These are phyloP conservation scores for Salvia splendens DNA, from an alignment of 257 asterid species.

Conservation along the genomic window DNA sequence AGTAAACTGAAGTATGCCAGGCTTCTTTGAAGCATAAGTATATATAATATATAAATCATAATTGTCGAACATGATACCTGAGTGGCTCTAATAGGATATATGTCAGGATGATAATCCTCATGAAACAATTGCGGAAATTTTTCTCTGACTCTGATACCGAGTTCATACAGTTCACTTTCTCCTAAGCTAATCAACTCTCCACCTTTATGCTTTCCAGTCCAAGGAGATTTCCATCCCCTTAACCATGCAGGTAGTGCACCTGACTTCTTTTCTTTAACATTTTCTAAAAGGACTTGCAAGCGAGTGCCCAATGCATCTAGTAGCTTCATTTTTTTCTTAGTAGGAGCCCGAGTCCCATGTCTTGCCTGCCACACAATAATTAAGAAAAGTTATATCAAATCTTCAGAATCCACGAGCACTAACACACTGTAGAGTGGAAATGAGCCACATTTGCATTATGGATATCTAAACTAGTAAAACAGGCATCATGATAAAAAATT, in stretches of 20 bases:
- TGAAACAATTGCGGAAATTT: constrained; percentile 64
- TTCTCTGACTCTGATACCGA: constrained; percentile 77
- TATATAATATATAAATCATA: constrained; percentile 7
- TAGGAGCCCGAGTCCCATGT: constrained; percentile 98
- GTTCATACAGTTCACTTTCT: constrained; percentile 80
- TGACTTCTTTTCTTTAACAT: constrained; percentile 50
- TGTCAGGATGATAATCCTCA: constrained; percentile 84
- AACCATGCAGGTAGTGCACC: constrained; percentile 78
- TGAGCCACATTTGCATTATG: background rate
- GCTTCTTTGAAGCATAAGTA: constrained; percentile 13
- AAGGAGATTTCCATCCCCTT: constrained; percentile 83
- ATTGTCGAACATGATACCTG: constrained; percentile 79
- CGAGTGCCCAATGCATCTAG: constrained; percentile 66
- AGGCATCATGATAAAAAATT: background rate
- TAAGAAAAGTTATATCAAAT: constrained; percentile 15
- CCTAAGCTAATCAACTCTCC: constrained; percentile 87
- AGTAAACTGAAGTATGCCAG: constrained; percentile 19
- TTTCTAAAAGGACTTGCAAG: constrained; percentile 56
- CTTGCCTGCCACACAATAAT: constrained; percentile 65
- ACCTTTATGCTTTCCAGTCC: constrained; percentile 82
- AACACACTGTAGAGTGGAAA: constrained; percentile 1
- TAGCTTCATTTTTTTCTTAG: constrained; percentile 77
- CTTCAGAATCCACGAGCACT: constrained; percentile 2
- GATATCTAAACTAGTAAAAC: background rate
- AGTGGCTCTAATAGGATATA: constrained; percentile 83